Evolutionary conservation across 352 stramenopile species (phyloP).

Genomic region (Pythium aphanidermatum): DNA sequence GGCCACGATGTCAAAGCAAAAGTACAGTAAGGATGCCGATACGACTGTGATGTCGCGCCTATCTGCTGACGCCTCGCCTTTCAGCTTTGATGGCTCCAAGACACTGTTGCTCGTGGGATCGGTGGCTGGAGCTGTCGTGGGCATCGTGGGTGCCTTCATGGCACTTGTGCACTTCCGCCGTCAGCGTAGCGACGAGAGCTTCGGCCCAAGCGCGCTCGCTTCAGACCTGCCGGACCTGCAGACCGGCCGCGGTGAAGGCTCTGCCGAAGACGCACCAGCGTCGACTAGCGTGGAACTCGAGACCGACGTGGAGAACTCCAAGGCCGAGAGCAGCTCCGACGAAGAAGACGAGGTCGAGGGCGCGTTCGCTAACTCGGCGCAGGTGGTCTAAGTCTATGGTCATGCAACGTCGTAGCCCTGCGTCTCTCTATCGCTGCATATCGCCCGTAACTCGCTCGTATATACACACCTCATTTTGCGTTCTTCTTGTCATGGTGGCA

Average conservation of each 20-base stretch:
- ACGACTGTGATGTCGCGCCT: slow-evolving; percentile 8
- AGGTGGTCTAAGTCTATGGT: slow-evolving; percentile 8
- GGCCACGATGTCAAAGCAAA: neutral
- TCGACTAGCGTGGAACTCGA: slow-evolving; percentile 3
- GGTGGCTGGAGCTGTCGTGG: slow-evolving; percentile 12
- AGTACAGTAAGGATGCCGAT: slow-evolving; percentile 11
- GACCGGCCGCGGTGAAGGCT: slow-evolving; percentile 3
- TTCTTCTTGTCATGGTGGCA: neutral
- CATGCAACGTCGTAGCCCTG: neutral
- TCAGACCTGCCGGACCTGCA: slow-evolving; percentile 14
- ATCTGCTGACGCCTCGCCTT: slow-evolving; percentile 11
- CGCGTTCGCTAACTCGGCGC: slow-evolving; percentile 21
- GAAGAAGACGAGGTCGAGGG: slow-evolving; percentile 16
- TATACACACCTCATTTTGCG: neutral
- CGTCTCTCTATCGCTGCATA: neutral
- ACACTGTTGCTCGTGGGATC: slow-evolving; percentile 3
- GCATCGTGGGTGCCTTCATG: slow-evolving; percentile 14
- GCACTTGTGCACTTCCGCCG: slow-evolving; percentile 14
- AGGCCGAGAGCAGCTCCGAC: slow-evolving; percentile 5
- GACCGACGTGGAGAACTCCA: slow-evolving; percentile 6
- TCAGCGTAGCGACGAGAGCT: slow-evolving; percentile 5
- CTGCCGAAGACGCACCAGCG: slow-evolving; percentile 4
- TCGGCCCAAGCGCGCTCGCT: slow-evolving; percentile 8
- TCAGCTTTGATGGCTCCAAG: slow-evolving; percentile 10
- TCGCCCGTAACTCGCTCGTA: too few species aligned